A percentile compares a stretch with the other conserved stretches of the same genome.
phyloP scores from a whole-genome alignment of 306 rosid species.

The Ochetophila trinervis region DNA sequence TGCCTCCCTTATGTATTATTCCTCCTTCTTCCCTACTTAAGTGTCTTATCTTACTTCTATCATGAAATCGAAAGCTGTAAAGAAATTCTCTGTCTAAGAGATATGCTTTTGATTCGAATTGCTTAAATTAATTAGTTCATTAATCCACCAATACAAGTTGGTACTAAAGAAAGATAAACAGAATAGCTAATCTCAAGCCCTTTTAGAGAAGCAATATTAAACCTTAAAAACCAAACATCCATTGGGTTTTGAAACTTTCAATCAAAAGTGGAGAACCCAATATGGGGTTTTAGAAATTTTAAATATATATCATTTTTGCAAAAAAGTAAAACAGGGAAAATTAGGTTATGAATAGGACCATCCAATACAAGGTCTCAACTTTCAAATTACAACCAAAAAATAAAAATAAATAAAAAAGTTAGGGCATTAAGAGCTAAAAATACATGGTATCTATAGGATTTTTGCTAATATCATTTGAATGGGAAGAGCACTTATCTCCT shows the following conservation, averaged over 20 bases:
- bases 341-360: conserved; percentile 32
- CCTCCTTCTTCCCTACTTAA: too few relatives aligned
- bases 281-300: not conserved
- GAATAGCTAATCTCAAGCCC: not conserved
- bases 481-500: conserved; percentile 34
- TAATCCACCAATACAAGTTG: not conserved
- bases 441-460: not conserved
- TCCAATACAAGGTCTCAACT: conserved; percentile 2
- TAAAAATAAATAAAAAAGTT: conserved; percentile 1
- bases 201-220: not conserved
- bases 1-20: too few relatives aligned
- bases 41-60: not conserved
- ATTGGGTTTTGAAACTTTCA: conserved; percentile 13
- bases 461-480: conserved; percentile 13
- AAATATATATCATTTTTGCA: not conserved
- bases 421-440: conserved; percentile 3
- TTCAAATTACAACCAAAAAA: too few relatives aligned
- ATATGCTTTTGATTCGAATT: not conserved
- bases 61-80: not conserved
- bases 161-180: too few relatives aligned
- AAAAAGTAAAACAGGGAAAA: not conserved
- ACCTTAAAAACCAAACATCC: not conserved
- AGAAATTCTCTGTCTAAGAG: conserved; percentile 1
- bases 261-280: conserved; percentile 28
- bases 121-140: not conserved